phyloP scores from a whole-genome alignment of 208 protist genomes.

The Leptomonas seymouri region DNA sequence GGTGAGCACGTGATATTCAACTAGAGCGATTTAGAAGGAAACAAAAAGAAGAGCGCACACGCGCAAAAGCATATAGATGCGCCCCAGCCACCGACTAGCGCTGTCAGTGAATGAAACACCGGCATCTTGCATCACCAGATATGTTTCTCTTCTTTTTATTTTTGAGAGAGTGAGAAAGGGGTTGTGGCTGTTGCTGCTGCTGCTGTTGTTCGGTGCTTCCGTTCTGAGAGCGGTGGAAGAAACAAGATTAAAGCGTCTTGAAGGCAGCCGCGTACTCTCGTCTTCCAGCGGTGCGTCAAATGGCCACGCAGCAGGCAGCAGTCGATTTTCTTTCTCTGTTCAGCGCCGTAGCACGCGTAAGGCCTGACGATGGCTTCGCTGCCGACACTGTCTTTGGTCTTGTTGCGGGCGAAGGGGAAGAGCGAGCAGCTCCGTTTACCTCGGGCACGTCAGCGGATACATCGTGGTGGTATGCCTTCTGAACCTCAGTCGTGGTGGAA shows the following conservation, averaged over 20 bases:
- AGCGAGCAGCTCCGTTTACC: neutral
- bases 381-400: neutral
- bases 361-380: neutral
- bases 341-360: neutral
- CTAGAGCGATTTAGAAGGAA: neutral
- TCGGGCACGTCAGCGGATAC: neutral
- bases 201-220: too few relatives aligned
- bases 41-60: conserved; percentile 23
- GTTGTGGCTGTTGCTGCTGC: too few relatives aligned
- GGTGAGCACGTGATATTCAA: neutral
- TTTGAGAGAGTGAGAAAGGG: too few relatives aligned
- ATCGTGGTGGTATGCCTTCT: neutral
- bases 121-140: too few relatives aligned
- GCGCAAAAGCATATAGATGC: too few relatives aligned
- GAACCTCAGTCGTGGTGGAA: too few relatives aligned
- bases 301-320: conserved; percentile 2
- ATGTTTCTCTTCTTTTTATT: too few relatives aligned
- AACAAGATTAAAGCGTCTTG: too few relatives aligned
- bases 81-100: too few relatives aligned
- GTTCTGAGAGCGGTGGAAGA: too few relatives aligned
- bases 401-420: neutral
- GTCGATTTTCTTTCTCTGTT: neutral
- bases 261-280: too few relatives aligned
- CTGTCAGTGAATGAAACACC: too few relatives aligned
- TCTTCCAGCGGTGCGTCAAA: neutral